Percentiles rank a stretch among this genome's conserved stretches.
Conservation (phyloP, 495 filamentous ascomycete species). For the Neurospora cerealis region DNA sequence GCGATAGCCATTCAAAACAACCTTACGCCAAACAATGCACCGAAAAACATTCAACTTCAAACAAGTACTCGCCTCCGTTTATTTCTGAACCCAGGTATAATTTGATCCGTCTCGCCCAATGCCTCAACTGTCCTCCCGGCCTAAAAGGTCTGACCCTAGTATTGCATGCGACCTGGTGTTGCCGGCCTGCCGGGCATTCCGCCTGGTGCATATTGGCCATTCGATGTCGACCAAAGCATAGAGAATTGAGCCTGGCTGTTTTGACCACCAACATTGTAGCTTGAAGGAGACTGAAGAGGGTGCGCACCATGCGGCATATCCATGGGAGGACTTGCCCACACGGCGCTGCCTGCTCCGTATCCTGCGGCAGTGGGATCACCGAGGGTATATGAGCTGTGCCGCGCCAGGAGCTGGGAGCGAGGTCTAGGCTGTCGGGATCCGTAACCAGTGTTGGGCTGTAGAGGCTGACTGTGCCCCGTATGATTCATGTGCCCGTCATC, state of each 20-base stretch:
- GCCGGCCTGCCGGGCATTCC: conserved; percentile 11
- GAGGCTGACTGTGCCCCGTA: background rate
- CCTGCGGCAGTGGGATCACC: conserved; percentile 1
- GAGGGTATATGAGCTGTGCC: conserved; percentile 4
- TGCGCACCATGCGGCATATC: conserved; percentile 5
- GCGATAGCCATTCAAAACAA: background rate
- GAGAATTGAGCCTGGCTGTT: conserved; percentile 19
- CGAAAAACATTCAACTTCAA: background rate
- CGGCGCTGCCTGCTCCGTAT: conserved; percentile 1
- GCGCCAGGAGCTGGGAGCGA: conserved; percentile 12
- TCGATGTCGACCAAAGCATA: conserved; percentile 18
- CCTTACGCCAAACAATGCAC: background rate
- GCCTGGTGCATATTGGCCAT: conserved; percentile 20
- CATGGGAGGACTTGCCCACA: conserved; percentile 15
- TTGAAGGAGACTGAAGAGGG: conserved; percentile 11
- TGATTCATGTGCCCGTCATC: background rate
- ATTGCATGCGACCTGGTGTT: conserved; percentile 22
- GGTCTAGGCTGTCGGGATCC: conserved; percentile 3
- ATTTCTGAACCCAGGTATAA: background rate
- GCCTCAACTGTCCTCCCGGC: background rate
- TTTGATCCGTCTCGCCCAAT: background rate
- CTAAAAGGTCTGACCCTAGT: conserved; percentile 34
- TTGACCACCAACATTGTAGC: conserved; percentile 16
- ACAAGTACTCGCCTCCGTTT: background rate
- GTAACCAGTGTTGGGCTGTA: conserved; percentile 7